Evolutionary conservation across 2,329 filamentous ascomycete species (phyloP).

Genomic region (Aspergillus awamori): DNA sequence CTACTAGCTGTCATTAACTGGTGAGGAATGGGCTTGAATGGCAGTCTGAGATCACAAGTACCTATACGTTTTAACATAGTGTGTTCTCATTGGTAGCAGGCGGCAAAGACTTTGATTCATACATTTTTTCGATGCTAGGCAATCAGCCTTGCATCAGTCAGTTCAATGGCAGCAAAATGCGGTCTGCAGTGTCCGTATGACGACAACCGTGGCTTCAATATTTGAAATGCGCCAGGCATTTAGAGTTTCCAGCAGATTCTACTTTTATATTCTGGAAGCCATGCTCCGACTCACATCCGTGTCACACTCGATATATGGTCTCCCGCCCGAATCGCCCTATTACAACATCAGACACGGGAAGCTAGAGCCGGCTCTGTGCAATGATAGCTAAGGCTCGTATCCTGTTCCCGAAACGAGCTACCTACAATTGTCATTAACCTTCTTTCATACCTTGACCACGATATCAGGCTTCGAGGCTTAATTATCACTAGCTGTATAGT

Average conservation of each 20-base stretch:
- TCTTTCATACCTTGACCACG: neutral
- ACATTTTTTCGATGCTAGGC: constrained; percentile 38
- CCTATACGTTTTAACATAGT: constrained; percentile 40
- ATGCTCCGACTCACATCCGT: constrained; percentile 54
- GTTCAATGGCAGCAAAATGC: constrained; percentile 45
- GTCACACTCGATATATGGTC: constrained; percentile 42
- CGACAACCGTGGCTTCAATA: constrained; percentile 49
- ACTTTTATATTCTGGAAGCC: constrained; percentile 50
- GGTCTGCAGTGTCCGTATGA: constrained; percentile 48
- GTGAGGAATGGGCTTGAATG: constrained; percentile 53
- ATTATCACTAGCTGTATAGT: neutral
- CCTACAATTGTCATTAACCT: neutral
- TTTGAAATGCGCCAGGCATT: constrained; percentile 39
- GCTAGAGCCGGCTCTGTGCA: constrained; percentile 24
- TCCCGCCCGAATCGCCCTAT: constrained; percentile 43
- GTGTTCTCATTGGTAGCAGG: constrained; percentile 41
- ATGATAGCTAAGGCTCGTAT: constrained; percentile 42
- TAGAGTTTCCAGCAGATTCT: constrained; percentile 39
- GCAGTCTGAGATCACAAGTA: constrained; percentile 51
- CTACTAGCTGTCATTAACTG: constrained; percentile 57
- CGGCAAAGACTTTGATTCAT: constrained; percentile 41
- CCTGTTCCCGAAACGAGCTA: neutral
- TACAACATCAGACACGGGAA: constrained; percentile 41
- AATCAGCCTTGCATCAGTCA: constrained; percentile 46
- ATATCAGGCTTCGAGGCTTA: neutral